Evolutionary conservation across 2,329 filamentous ascomycete species (phyloP).

Genomic region (Alternaria alternata): DNA sequence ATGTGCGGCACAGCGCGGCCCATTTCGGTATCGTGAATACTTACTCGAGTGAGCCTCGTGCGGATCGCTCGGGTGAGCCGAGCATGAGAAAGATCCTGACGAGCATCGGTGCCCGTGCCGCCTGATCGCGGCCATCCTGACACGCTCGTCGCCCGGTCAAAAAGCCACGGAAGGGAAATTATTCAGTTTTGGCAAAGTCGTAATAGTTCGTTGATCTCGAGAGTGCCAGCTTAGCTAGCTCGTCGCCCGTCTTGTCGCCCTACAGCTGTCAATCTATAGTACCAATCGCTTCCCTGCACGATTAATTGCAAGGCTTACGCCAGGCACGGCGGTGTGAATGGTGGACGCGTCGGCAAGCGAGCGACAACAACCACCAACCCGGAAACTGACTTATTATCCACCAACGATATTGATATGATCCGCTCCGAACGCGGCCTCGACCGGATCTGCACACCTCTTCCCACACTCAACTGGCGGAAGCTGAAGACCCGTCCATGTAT

Average conservation of each 20-base stretch:
- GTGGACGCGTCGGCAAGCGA: constrained; percentile 28
- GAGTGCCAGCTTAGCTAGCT: constrained; percentile 21
- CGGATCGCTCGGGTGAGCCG: constrained; percentile 45
- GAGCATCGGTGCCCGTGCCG: constrained; percentile 40
- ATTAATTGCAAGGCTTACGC: constrained; percentile 34
- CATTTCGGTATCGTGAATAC: constrained; percentile 37
- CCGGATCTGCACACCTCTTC: constrained; percentile 16
- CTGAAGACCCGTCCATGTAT: constrained; percentile 4
- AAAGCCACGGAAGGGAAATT: constrained; percentile 16
- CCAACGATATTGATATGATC: constrained; percentile 16
- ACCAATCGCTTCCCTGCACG: constrained; percentile 34
- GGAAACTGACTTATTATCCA: constrained; percentile 21
- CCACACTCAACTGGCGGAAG: constrained; percentile 5
- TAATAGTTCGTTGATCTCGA: constrained; percentile 22
- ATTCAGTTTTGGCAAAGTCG: constrained; percentile 19
- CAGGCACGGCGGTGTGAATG: constrained; percentile 33
- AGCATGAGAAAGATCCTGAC: constrained; percentile 38
- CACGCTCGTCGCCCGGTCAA: constrained; percentile 30
- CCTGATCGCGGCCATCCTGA: constrained; percentile 36
- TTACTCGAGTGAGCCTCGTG: constrained; percentile 37
- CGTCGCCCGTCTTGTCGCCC: constrained; percentile 38
- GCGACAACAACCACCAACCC: constrained; percentile 32
- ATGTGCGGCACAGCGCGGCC: constrained; percentile 11
- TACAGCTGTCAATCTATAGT: constrained; percentile 40
- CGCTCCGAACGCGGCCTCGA: constrained; percentile 6